Evolutionary conservation across 2,329 filamentous ascomycete species (phyloP).

Genomic region (Fusarium nurragi): DNA sequence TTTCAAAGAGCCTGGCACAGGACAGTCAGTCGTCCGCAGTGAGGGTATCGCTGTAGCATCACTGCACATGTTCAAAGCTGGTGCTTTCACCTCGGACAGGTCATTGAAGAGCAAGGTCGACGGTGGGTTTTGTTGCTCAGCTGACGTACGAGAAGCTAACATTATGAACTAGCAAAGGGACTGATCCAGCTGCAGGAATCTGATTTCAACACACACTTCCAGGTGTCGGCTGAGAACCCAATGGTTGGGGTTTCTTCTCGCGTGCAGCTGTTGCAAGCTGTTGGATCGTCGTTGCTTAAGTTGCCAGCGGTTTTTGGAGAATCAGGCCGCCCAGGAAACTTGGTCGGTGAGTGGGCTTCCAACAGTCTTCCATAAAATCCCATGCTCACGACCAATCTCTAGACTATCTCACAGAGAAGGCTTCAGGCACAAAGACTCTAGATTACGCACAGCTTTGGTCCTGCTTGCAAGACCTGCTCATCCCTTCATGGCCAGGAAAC

Average conservation of each 20-base stretch:
- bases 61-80: slow-evolving; percentile 59
- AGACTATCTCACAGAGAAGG: slow-evolving; percentile 53
- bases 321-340: slow-evolving; percentile 56
- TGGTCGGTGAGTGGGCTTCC: slow-evolving; percentile 54
- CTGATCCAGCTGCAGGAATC: slow-evolving; percentile 48
- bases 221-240: slow-evolving; percentile 55
- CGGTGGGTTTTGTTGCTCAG: slow-evolving; percentile 40
- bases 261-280: slow-evolving; percentile 52
- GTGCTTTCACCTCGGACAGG: slow-evolving; percentile 48
- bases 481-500: slow-evolving; percentile 60
- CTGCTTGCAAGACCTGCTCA: slow-evolving; percentile 55
- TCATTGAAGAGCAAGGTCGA: slow-evolving; percentile 42
- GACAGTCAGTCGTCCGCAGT: slow-evolving; percentile 52
- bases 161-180: slow-evolving; percentile 40
- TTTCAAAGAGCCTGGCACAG: slow-evolving; percentile 53
- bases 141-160: not conserved
- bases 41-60: slow-evolving; percentile 63
- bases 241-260: slow-evolving; percentile 58
- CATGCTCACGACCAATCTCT: rapidly evolving
- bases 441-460: slow-evolving; percentile 48
- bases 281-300: slow-evolving; percentile 54
- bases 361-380: rapidly evolving
- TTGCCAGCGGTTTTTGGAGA: slow-evolving; percentile 54
- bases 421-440: not conserved
- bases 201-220: slow-evolving; percentile 53